Evolutionary conservation across 1,139 yeast species (phyloP).

Genomic region (Candida labiduridarum): DNA sequence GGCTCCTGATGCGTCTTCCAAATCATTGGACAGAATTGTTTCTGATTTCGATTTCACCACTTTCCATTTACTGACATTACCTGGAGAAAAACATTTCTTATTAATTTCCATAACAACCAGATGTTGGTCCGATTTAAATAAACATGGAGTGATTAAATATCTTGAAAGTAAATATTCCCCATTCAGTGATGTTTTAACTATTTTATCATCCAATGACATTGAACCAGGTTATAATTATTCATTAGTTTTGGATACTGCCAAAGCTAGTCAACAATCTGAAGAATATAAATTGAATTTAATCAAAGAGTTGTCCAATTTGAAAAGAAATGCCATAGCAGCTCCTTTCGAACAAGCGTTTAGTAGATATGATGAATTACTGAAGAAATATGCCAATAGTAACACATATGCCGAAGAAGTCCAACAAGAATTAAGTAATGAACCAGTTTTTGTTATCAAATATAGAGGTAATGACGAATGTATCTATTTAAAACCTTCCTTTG

Average conservation of each 20-base stretch:
- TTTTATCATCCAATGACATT: constrained; percentile 31
- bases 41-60: constrained; percentile 97
- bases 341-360: constrained; percentile 87
- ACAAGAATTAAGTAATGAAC: constrained; percentile 51
- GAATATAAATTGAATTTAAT: constrained; percentile 56
- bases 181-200: constrained; percentile 31
- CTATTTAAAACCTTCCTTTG: constrained; percentile 88
- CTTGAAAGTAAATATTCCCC: constrained; percentile 41
- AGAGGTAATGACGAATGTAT: constrained; percentile 88
- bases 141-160: constrained; percentile 62
- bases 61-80: constrained; percentile 83
- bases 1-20: constrained; percentile 34
- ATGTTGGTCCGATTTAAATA: constrained; percentile 72
- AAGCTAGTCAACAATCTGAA: constrained; percentile 39
- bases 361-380: constrained; percentile 72
- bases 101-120: constrained; percentile 72
- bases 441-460: constrained; percentile 76
- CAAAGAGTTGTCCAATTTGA: constrained; percentile 68
- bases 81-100: constrained; percentile 62
- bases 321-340: constrained; percentile 87
- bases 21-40: constrained; percentile 83
- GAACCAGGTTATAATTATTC: constrained; percentile 88
- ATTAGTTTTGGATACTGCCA: constrained; percentile 62
- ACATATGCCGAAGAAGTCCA: constrained; percentile 55
- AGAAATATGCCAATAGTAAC: constrained; percentile 48